Evolutionary conservation across 1,284 basidiomycete genomes (phyloP), one percentile per base, ranked within the genome.

Genomic region (Volvariella surrecta): DNA sequence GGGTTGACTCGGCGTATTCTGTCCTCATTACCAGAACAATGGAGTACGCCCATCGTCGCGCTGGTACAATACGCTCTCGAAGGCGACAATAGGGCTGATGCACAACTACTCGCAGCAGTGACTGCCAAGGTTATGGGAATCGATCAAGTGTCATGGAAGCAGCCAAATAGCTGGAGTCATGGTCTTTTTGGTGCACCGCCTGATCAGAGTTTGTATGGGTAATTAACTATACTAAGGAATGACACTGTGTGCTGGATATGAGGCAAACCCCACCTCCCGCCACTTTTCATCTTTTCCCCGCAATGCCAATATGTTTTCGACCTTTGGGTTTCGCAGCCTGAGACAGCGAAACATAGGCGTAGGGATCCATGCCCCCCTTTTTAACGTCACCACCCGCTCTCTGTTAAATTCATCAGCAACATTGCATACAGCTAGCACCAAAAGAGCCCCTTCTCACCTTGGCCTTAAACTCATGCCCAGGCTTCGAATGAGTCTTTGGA

Each of bases 361-460:
- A 99, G 1, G 96, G 96, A 56, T 94, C 92, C 40, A 89, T 66
- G 31, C 85, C 84, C 18, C 79, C 75, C 58, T 80, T 88, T 64
- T 90, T 95, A 59, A 97, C 73, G 60, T 96, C 94, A 28, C 94
- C 93, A 32, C 88, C 88, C 20, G 91, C 94, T 67, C 82, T 87
- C 92, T 95, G 62, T 45, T 37, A 32, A 32, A 24, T 2, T 39
- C 31, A 38, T 47, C 43, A 53, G 32, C 32, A 39, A 21, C 24
- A 28, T 11, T n/a, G n/a, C n/a, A n/a, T n/a, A 6, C 24, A 28
- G 40, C 18, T 9, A 49, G 19, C 30, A 39, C 37, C 43, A 18
- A 44, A 16, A 39, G 24, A 18, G 42, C 19, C 24, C 22, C 39
- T 18, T 55, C 69, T 45, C 50, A 82, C 82, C 72, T 84, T 84